A percentile compares a stretch with the other conserved stretches of the same genome.
Conservation (phyloP, 1,284 basidiomycete genomes). For the Peniophora sp. region DNA sequence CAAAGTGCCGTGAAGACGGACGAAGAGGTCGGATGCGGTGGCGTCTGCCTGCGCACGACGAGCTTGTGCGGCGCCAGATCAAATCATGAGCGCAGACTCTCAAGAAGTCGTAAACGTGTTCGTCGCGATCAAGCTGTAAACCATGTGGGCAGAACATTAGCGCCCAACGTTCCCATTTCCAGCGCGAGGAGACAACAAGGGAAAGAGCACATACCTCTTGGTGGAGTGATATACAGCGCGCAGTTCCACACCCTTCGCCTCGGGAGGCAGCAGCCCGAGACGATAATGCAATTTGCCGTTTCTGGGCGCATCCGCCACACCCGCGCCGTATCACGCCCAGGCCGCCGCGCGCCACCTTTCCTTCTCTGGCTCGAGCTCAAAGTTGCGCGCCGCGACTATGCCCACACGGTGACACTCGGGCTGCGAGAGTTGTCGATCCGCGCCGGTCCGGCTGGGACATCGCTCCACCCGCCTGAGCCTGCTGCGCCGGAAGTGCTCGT, state of each 20-base stretch:
- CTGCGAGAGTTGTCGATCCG: slow-evolving; percentile 61
- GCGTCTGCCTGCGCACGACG: slow-evolving; percentile 73
- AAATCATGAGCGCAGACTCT: slow-evolving; percentile 81
- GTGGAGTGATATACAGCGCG: slow-evolving; percentile 87
- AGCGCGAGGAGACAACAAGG: not conserved
- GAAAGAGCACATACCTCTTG: slow-evolving; percentile 65
- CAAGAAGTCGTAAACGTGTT: slow-evolving; percentile 84
- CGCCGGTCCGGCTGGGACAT: slow-evolving; percentile 42
- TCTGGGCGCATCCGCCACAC: slow-evolving; percentile 83
- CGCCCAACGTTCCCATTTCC: slow-evolving; percentile 3
- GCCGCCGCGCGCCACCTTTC: slow-evolving; percentile 90
- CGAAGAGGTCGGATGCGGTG: slow-evolving; percentile 74
- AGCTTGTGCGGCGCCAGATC: slow-evolving; percentile 69
- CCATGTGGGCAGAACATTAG: slow-evolving; percentile 8
- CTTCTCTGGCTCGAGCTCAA: slow-evolving; percentile 87
- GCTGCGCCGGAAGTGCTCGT: slow-evolving; percentile 16
- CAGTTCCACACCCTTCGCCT: slow-evolving; percentile 79
- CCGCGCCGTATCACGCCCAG: slow-evolving; percentile 88
- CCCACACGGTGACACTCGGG: slow-evolving; percentile 85
- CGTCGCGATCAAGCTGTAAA: slow-evolving; percentile 77
- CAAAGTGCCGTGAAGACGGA: slow-evolving; percentile 90
- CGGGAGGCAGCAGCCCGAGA: slow-evolving; percentile 81
- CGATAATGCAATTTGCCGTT: slow-evolving; percentile 92
- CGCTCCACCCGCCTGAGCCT: slow-evolving; percentile 7
- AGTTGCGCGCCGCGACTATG: slow-evolving; percentile 73